phyloP scores from a whole-genome alignment of 2,329 filamentous ascomycete species.

The Penicillium sp. region DNA sequence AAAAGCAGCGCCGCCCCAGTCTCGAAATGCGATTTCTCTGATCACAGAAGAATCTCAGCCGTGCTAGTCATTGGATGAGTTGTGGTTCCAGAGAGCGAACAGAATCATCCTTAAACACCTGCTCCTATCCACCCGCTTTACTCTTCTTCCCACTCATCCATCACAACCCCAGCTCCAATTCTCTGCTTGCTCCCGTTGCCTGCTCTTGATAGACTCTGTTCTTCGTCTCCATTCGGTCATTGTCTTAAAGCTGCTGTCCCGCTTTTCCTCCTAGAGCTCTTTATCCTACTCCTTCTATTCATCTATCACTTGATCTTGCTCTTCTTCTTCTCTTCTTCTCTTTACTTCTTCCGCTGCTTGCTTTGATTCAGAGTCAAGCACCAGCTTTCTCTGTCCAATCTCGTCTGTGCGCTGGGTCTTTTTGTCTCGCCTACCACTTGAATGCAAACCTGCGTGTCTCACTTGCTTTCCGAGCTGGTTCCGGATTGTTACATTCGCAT shows the following conservation, averaged over 20 bases:
- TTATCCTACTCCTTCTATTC: not conserved
- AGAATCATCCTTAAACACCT: conserved; percentile 21
- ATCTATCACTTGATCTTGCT: not conserved
- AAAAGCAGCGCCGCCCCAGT: conserved; percentile 19
- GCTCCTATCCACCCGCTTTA: conserved; percentile 17
- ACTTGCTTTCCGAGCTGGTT: conserved; percentile 10
- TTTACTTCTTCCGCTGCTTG: conserved; percentile 12
- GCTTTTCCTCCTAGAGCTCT: not conserved
- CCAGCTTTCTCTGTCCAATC: not conserved
- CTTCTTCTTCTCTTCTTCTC: conserved; percentile 19
- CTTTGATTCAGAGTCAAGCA: conserved; percentile 5
- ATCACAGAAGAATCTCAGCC: conserved; percentile 15
- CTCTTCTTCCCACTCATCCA: not conserved
- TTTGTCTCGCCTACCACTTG: conserved; percentile 11
- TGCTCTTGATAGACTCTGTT: not conserved
- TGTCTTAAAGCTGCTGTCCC: not conserved
- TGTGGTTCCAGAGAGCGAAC: conserved; percentile 23
- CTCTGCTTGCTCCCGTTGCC: conserved; percentile 2
- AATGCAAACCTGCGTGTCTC: conserved; percentile 12
- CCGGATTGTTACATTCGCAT: not conserved
- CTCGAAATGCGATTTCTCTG: not conserved
- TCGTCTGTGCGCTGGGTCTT: not conserved
- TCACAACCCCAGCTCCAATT: not conserved
- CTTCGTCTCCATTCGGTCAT: not conserved
- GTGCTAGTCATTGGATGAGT: conserved; percentile 12